Evolutionary conservation across 441 rosid species (phyloP).

Genomic region (Croton setiger): DNA sequence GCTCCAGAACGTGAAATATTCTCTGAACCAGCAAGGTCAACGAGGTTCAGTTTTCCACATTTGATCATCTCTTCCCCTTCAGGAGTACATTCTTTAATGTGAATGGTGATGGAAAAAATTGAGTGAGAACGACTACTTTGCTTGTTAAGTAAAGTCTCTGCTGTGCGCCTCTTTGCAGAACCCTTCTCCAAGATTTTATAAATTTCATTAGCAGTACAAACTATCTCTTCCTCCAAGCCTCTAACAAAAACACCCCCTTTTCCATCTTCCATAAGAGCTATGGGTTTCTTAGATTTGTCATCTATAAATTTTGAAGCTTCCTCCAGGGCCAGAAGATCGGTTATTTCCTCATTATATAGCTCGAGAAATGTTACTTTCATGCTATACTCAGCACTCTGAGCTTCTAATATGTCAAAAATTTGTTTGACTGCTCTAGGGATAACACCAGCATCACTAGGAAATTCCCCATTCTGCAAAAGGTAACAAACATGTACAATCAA

Average conservation of each 20-base stretch:
- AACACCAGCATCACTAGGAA: conserved; percentile 97
- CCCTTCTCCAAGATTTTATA: conserved; percentile 98
- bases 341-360: conserved; percentile 95
- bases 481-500: conserved; percentile 23
- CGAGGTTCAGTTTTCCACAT: conserved; percentile 97
- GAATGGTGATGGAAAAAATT: conserved; percentile 95
- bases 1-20: conserved; percentile 99
- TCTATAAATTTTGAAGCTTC: conserved; percentile 76
- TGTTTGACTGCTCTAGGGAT: conserved; percentile 96
- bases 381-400: conserved; percentile 91
- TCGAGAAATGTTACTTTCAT: conserved; percentile 97
- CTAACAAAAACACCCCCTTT: conserved; percentile 98
- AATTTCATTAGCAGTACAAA: conserved; percentile 91
- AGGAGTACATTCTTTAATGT: conserved; percentile 92
- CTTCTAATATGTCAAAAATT: conserved; percentile 89
- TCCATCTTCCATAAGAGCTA: conserved; percentile 99
- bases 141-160: conserved; percentile 98
- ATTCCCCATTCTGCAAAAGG: conserved; percentile 81
- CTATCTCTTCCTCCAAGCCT: conserved; percentile 98
- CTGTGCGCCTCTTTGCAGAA: conserved; percentile 95
- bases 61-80: conserved; percentile 99
- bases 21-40: conserved; percentile 99
- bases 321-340: conserved; percentile 93
- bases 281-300: conserved; percentile 92
- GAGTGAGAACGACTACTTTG: conserved; percentile 99